Base-by-base conservation (phyloP, 345 rosid genomes). In the Gynandropsis gynandra region DNA sequence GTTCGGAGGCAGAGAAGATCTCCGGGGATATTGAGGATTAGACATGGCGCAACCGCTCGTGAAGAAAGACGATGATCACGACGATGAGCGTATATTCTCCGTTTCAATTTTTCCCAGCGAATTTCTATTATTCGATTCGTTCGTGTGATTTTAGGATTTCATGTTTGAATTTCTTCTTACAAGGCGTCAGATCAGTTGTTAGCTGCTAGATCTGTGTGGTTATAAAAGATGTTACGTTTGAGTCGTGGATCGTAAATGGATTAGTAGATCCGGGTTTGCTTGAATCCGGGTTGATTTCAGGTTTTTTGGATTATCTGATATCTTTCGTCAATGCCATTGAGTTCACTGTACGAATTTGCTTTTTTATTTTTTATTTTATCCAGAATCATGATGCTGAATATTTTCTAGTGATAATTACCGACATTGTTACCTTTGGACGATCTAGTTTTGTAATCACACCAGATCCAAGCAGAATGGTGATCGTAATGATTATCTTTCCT, bases 11-110 rank as follows among this genome's bases (percentile, higher is more conserved):
- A 24, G 34, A n/a, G 16, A 4, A 49, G 11, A 18, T 44, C 41
- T 19, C 20, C 7, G 16, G 51, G 50, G 70, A 61, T 72, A 70
- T 66, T 33, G 46, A 16, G 55, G 61, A 53, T 65, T 55, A 52
- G 54, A 76, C 41, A 93, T 93, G 99, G 97, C 99, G 50, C 97
- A 93, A 64, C 95, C 99, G 35, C 70, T 76, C 55, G 78, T 83
- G 59, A 93, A 93, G 85, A 93, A 93, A 66, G 95, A 93, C 63
- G 99, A 93, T 53, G 99, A 93, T 72, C 92, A 75, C 58, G 99
- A 93, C 72, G 99, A 93, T 49, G 99, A 93, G 79, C 83, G 99
- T 93, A 53, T 62, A 58, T 64, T 47, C 42, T 41, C 21, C 27
- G 4, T 1, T 35, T 32, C 8, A 4, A 10, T 59, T 20, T 38